These are phyloP conservation scores for Amanita phalloides DNA, from an alignment of 768 basidiomycete genomes.

Conservation along the genomic window DNA sequence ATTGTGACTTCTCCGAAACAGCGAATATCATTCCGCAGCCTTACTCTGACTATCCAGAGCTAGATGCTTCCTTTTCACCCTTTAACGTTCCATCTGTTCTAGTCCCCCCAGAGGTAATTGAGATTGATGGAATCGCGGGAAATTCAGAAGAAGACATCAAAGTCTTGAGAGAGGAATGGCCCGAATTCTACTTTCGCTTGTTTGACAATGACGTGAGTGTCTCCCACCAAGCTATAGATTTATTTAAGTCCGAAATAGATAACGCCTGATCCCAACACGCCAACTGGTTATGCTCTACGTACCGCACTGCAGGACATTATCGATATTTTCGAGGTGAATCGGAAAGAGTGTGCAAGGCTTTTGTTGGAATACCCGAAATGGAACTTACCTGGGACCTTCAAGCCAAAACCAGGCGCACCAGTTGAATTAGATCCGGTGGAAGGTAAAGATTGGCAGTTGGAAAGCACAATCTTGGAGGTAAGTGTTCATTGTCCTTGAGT, in stretches of 20 bases:
- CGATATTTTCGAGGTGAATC: constrained; percentile 89
- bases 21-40: constrained; percentile 54
- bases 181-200: constrained; percentile 55
- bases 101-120: constrained; percentile 82
- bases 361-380: constrained; percentile 83
- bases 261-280: constrained; percentile 64
- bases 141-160: constrained; percentile 64
- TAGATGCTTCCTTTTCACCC: constrained; percentile 27
- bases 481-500: constrained; percentile 6
- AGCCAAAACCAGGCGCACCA: constrained; percentile 57
- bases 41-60: constrained; percentile 38
- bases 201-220: constrained; percentile 48
- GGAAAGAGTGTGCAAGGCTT: constrained; percentile 87
- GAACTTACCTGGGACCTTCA: constrained; percentile 78
- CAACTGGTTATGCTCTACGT: constrained; percentile 73
- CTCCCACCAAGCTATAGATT: background rate
- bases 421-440: constrained; percentile 35
- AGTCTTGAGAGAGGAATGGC: constrained; percentile 78
- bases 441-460: constrained; percentile 77
- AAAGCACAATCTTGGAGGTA: constrained; percentile 84
- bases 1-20: constrained; percentile 46
- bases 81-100: constrained; percentile 71
- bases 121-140: constrained; percentile 59
- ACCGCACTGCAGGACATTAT: constrained; percentile 66
- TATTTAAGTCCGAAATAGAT: constrained; percentile 32